Percentiles rank a stretch among this genome's conserved stretches.
Conservation (phyloP, 305 asterid genomes). For the Stenogyne calaminthoides region DNA sequence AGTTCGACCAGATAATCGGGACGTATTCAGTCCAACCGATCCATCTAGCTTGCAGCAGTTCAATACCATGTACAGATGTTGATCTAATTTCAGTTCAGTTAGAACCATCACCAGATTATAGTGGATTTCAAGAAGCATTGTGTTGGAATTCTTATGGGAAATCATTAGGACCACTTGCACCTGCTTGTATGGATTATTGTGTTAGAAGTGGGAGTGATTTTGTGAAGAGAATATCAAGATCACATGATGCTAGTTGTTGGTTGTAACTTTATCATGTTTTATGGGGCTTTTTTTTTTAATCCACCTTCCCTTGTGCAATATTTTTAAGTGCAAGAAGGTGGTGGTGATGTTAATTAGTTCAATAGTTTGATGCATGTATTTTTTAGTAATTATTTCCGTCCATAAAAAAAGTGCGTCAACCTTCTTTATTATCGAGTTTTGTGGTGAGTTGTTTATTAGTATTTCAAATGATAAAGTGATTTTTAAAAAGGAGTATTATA, state of each 20-base stretch:
- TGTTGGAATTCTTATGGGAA: conserved; percentile 78
- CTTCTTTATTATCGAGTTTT: too few relatives aligned
- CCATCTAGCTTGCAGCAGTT: conserved; percentile 71
- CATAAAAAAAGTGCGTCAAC: too few relatives aligned
- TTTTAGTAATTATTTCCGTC: neutral
- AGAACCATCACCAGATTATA: conserved; percentile 34
- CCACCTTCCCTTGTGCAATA: conserved; percentile 41
- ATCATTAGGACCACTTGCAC: conserved; percentile 55
- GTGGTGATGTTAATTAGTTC: conserved; percentile 13
- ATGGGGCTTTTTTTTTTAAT: neutral
- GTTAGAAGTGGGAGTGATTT: conserved; percentile 55
- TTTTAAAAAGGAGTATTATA: too few relatives aligned
- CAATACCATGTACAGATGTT: conserved; percentile 67
- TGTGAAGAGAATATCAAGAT: conserved; percentile 56
- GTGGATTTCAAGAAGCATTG: conserved; percentile 38
- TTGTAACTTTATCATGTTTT: neutral
- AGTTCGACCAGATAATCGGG: conserved; percentile 58
- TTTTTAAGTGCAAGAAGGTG: conserved; percentile 45
- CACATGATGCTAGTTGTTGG: conserved; percentile 55
- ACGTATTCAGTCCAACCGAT: conserved; percentile 65
- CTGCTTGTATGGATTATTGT: conserved; percentile 64
- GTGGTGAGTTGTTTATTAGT: too few relatives aligned
- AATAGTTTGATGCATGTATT: neutral
- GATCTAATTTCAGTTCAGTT: conserved; percentile 47
- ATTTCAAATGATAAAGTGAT: too few relatives aligned